A percentile compares a stretch with the other conserved stretches of the same genome.
Conservation (phyloP, 768 basidiomycete species). For the Pholiota microspora region DNA sequence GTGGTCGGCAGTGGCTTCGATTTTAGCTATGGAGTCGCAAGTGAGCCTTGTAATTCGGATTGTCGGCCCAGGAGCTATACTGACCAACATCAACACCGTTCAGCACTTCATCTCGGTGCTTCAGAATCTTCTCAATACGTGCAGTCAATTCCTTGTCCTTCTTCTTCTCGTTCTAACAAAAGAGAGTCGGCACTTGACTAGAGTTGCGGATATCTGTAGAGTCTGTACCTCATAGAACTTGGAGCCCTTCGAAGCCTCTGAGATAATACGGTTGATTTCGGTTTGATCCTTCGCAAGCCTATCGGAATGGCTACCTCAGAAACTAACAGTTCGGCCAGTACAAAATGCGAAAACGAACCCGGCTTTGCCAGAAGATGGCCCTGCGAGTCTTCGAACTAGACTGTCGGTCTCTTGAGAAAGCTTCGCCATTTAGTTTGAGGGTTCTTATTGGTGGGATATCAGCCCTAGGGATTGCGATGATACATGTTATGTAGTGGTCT, state of each 20-base stretch:
- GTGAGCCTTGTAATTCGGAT: conserved; percentile 13
- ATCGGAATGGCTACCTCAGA: not conserved
- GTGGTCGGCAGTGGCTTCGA: conserved; percentile 68
- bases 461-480: too few relatives aligned
- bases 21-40: conserved; percentile 35
- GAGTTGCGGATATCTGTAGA: not conserved
- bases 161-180: conserved; percentile 76
- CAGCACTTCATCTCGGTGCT: conserved; percentile 56
- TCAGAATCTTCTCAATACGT: conserved; percentile 69
- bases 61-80: conserved; percentile 20
- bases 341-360: conserved; percentile 49
- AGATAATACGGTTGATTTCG: conserved; percentile 86
- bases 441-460: too few relatives aligned
- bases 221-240: conserved; percentile 79
- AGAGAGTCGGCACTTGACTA: conserved; percentile 2
- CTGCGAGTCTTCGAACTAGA: conserved; percentile 78
- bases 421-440: not conserved
- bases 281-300: conserved; percentile 76
- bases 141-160: conserved; percentile 85
- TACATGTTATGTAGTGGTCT: too few relatives aligned
- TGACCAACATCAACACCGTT: conserved; percentile 57
- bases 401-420: conserved; percentile 63
- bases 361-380: conserved; percentile 87
- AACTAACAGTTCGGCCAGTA: not conserved
- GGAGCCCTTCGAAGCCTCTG: conserved; percentile 89